Conservation (phyloP, 2,329 filamentous ascomycete species). For the Bipolaris oryzae region DNA sequence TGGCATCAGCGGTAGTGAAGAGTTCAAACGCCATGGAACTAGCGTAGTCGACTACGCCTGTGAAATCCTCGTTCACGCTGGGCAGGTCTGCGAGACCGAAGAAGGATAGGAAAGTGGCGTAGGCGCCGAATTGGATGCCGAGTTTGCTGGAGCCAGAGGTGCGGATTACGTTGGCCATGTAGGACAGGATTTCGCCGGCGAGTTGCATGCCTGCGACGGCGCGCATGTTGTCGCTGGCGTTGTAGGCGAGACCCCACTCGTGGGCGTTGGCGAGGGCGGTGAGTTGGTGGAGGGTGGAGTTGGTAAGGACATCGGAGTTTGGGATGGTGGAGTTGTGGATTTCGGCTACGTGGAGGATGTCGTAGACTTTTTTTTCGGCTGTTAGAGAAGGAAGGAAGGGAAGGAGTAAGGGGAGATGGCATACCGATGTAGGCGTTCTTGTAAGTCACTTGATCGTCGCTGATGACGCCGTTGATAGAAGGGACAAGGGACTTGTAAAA, state of each 20-base stretch:
- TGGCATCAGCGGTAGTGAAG: slow-evolving; percentile 56
- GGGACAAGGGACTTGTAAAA: slow-evolving; percentile 62
- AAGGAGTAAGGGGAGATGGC: not conserved
- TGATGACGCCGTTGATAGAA: slow-evolving; percentile 60
- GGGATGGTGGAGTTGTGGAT: slow-evolving; percentile 70
- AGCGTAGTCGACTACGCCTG: slow-evolving; percentile 81
- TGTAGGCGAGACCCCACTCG: slow-evolving; percentile 84
- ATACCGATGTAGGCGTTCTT: slow-evolving; percentile 70
- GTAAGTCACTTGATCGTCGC: slow-evolving; percentile 57
- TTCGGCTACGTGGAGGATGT: slow-evolving; percentile 66
- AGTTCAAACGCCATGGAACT: slow-evolving; percentile 80
- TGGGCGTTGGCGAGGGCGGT: slow-evolving; percentile 76
- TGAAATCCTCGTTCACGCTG: slow-evolving; percentile 66
- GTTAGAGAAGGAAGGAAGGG: not conserved
- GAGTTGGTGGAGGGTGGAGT: slow-evolving; percentile 66
- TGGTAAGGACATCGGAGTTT: slow-evolving; percentile 63
- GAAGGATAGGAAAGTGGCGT: slow-evolving; percentile 66
- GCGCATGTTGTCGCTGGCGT: slow-evolving; percentile 59
- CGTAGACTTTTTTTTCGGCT: slow-evolving; percentile 55
- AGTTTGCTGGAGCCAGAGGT: slow-evolving; percentile 49
- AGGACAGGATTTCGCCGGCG: slow-evolving; percentile 53
- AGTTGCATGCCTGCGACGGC: slow-evolving; percentile 57
- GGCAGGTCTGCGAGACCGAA: slow-evolving; percentile 63
- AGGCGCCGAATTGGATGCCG: slow-evolving; percentile 65
- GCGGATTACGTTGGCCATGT: slow-evolving; percentile 53